Conservation (phyloP, 1,284 basidiomycete genomes). For the Rhodotorula sp. region DNA sequence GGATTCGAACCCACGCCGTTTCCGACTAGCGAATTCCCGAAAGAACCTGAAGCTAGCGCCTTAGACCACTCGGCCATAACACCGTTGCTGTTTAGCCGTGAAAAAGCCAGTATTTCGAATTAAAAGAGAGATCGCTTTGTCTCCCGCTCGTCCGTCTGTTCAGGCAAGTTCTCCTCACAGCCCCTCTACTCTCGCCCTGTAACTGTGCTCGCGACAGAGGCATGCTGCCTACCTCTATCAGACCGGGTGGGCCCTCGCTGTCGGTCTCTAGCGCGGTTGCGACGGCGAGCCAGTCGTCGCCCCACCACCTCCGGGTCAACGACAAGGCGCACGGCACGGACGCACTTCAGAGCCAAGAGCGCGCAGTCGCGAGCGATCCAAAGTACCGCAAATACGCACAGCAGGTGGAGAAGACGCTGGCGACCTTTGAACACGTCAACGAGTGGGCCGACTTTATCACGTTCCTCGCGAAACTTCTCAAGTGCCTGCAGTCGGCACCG, state of each 20-base stretch:
- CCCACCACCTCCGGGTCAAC: not conserved
- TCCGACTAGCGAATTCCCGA: slow-evolving; percentile 1
- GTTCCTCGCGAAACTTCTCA: slow-evolving; percentile 90
- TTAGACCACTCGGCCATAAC: slow-evolving; percentile 3
- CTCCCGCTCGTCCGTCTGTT: no score
- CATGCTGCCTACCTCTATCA: not conserved
- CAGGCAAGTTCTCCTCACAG: not conserved
- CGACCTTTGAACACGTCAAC: slow-evolving; percentile 90
- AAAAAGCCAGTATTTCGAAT: no score
- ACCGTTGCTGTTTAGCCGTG: no score
- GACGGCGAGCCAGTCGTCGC: not conserved
- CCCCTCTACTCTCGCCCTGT: no score
- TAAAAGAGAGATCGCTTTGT: no score
- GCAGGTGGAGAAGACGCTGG: slow-evolving; percentile 86
- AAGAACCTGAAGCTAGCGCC: slow-evolving; percentile 2
- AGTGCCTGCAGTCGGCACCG: slow-evolving; percentile 89
- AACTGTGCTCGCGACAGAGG: no score
- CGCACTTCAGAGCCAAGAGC: not conserved
- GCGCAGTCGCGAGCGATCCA: slow-evolving; percentile 59
- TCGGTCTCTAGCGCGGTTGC: not conserved
- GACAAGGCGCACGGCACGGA: not conserved
- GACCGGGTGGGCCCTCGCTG: not conserved
- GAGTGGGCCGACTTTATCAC: slow-evolving; percentile 99
- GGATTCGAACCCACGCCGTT: slow-evolving; percentile 9
- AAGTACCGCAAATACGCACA: slow-evolving; percentile 93